A percentile compares a stretch with the other conserved stretches of the same genome.
Conservation (phyloP, 2,329 filamentous ascomycete species). For the Zasmidium citrigriseum region DNA sequence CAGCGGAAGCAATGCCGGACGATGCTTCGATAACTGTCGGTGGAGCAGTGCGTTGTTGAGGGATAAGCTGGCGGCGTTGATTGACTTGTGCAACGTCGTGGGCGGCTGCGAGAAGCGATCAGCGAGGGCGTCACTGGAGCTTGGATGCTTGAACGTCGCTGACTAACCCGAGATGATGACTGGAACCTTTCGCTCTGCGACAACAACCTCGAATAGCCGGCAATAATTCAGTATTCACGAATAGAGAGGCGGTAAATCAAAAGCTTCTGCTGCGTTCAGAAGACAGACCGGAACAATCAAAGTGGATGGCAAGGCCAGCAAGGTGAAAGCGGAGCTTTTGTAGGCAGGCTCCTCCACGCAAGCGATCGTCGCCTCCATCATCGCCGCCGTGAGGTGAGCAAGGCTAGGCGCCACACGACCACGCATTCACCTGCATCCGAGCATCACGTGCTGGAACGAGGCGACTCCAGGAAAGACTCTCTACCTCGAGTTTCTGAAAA, state of each 20-base stretch:
- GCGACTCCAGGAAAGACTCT: neutral
- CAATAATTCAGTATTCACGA: neutral
- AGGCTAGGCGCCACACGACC: neutral
- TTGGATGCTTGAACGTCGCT: conserved; percentile 5
- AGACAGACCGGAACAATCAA: neutral
- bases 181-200: neutral
- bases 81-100: conserved; percentile 1
- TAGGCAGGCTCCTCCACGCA: conserved; percentile 19
- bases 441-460: neutral
- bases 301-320: neutral
- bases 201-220: neutral
- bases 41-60: neutral
- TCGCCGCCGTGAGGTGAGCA: too few species aligned
- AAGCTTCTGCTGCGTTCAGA: neutral
- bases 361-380: conserved; percentile 11
- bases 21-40: neutral
- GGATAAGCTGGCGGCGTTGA: neutral
- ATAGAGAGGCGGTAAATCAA: too few species aligned
- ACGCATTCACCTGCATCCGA: neutral
- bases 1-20: neutral
- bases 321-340: conserved; percentile 3
- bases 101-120: neutral
- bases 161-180: neutral
- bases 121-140: conserved; percentile 9
- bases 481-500: neutral